phyloP scores from a whole-genome alignment of 2,329 filamentous ascomycete species.

The Penicillium freii region DNA sequence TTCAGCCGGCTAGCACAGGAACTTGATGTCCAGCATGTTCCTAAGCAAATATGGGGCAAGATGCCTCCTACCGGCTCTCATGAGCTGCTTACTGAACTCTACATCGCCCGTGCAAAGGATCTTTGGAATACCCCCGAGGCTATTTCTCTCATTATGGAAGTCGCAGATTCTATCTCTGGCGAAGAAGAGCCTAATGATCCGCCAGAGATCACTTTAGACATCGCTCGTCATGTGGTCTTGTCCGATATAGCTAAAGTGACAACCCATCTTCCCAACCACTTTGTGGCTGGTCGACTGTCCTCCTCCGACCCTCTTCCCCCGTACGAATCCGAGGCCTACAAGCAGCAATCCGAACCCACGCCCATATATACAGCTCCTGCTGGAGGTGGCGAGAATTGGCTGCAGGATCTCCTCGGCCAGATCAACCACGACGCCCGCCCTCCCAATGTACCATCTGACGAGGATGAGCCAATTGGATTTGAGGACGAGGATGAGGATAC shows the following conservation, averaged over 20 bases:
- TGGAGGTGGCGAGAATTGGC: conserved; percentile 35
- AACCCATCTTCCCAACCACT: conserved; percentile 62
- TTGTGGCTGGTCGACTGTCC: conserved; percentile 65
- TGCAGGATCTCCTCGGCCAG: conserved; percentile 37
- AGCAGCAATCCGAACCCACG: conserved; percentile 35
- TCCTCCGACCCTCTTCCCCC: conserved; percentile 83
- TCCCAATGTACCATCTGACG: conserved; percentile 15
- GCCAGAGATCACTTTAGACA: conserved; percentile 51
- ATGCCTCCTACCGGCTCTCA: conserved; percentile 64
- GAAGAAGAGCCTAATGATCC: conserved; percentile 44
- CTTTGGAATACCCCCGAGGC: conserved; percentile 80
- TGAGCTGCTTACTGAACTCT: conserved; percentile 70
- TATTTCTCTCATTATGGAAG: conserved; percentile 65
- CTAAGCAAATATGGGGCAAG: conserved; percentile 79
- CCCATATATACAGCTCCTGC: conserved; percentile 36
- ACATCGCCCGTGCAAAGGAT: conserved; percentile 72
- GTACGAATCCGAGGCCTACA: conserved; percentile 44
- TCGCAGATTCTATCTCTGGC: conserved; percentile 56
- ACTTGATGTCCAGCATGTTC: conserved; percentile 70
- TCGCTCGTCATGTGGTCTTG: conserved; percentile 75
- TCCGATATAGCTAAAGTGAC: conserved; percentile 72
- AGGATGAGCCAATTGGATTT: conserved; percentile 15
- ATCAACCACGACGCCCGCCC: conserved; percentile 21
- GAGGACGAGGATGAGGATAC: conserved; percentile 13
- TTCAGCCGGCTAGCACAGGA: conserved; percentile 77